Base-by-base conservation (phyloP, 257 asterid species). In the Pogostemon cablin region DNA sequence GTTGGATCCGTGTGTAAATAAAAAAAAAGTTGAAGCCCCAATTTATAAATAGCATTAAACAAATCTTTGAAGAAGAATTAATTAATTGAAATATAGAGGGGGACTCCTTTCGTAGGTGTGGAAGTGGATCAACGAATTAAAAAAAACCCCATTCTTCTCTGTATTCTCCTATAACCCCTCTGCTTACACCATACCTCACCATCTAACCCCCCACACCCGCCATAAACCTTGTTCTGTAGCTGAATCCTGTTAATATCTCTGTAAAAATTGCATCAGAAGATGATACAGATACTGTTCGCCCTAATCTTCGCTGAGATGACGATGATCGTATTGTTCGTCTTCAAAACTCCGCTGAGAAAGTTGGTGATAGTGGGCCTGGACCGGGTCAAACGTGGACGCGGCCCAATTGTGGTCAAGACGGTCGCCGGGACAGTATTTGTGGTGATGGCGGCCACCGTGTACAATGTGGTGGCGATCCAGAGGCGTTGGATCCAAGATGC, bases 301-400 rank as follows among this genome's bases (percentile, higher is more conserved):
- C 67, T 92, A 17, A 75, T 92, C 41, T 83, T 90, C 77, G 39
- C 85, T 62, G 97, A 92, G 83, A 86, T 87, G 93, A 74, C 81
- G 65, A 58, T 92, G 80, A 92, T 88, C 83, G 80, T 90, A 71
- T 74, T 82, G 68, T 92, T 92, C 78, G 88, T 92, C 40, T 92
- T 92, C 91, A 88, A 86, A 70, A 90, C 98, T 3, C 98, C 98
- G 11, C 73, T 90, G 3, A 81, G 98, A 75, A 92, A 92, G 83
- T 77, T 92, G 65, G 91, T 88, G 47, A 86, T 92, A 40, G 75
- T 92, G 85, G 84, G 81, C n/a, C 81, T 92, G 47, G 97, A 92
- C 85, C 87, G 95, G 62, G 82, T 80, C 75, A 90, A 92, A 69
- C 88, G 97, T 42, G 97, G 97, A 32, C 84, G 95, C 7, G 95